Percentiles rank a stretch among this genome's conserved stretches.
These are phyloP conservation scores for Imleria badia DNA, from an alignment of 768 basidiomycete genomes.

Conservation along the genomic window DNA sequence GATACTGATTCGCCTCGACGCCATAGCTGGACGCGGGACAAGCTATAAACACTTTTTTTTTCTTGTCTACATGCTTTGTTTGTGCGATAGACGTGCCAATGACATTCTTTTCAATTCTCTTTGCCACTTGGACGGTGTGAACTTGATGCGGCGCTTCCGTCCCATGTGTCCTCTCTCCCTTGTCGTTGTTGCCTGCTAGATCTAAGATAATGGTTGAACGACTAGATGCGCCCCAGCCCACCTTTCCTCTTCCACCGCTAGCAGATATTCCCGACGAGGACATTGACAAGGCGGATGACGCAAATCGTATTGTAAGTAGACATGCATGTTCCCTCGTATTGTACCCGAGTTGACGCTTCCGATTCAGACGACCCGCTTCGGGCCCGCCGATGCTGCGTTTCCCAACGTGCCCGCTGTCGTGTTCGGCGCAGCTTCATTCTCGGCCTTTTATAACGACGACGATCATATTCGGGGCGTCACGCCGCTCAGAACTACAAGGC, in stretches of 20 bases:
- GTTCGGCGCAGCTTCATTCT: slow-evolving; percentile 73
- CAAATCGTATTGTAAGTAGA: slow-evolving; percentile 34
- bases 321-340: not conserved
- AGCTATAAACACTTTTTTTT: slow-evolving; percentile 44
- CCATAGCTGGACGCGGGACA: slow-evolving; percentile 72
- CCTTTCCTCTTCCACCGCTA: slow-evolving; percentile 38
- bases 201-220: slow-evolving; percentile 37
- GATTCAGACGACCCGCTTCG: slow-evolving; percentile 31
- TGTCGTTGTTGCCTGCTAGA: not conserved
- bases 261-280: slow-evolving; percentile 42
- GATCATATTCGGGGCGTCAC: slow-evolving; percentile 52
- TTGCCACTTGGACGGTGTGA: slow-evolving; percentile 1
- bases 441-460: slow-evolving; percentile 62
- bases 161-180: not conserved
- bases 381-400: slow-evolving; percentile 27
- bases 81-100: slow-evolving; percentile 26
- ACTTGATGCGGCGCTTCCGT: not conserved
- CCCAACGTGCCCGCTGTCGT: slow-evolving; percentile 51
- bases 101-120: slow-evolving; percentile 4
- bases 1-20: slow-evolving; percentile 1
- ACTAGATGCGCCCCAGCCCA: slow-evolving; percentile 42
- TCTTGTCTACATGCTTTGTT: not conserved
- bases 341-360: slow-evolving; percentile 4
- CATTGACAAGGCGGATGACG: slow-evolving; percentile 39
- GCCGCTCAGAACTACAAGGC: slow-evolving; percentile 66